Evolutionary conservation across 2,329 filamentous ascomycete genomes (phyloP).

Genomic region (Cytospora schulzeri): DNA sequence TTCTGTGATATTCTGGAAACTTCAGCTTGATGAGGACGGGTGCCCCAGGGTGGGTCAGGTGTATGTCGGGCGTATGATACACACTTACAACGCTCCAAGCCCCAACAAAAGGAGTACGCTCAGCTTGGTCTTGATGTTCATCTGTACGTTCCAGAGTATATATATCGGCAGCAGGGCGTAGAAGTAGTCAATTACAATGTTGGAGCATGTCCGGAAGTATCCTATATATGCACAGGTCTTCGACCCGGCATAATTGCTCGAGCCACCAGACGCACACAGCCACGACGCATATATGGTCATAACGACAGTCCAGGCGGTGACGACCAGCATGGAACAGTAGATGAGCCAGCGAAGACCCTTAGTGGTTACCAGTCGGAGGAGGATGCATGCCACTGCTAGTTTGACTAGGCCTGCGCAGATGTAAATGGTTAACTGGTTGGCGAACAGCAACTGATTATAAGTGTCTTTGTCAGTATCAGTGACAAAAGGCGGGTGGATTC

Average conservation of each 20-base stretch:
- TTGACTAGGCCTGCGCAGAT: constrained; percentile 37
- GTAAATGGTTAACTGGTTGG: constrained; percentile 35
- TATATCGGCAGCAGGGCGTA: constrained; percentile 36
- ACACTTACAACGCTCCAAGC: constrained; percentile 36
- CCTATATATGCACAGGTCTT: constrained; percentile 33
- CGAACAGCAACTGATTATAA: constrained; percentile 33
- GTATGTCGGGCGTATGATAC: background rate
- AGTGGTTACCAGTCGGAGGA: constrained; percentile 34
- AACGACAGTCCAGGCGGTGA: constrained; percentile 36
- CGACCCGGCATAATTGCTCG: constrained; percentile 36
- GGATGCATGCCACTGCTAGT: constrained; percentile 37
- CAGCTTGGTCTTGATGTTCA: constrained; percentile 34
- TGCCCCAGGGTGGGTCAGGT: background rate
- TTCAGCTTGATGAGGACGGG: background rate
- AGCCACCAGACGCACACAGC: constrained; percentile 34
- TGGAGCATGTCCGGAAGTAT: constrained; percentile 37
- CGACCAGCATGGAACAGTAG: constrained; percentile 34
- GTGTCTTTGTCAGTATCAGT: background rate
- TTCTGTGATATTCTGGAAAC: background rate
- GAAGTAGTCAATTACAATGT: constrained; percentile 40
- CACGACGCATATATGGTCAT: constrained; percentile 36
- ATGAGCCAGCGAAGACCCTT: constrained; percentile 33
- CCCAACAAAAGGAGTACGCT: constrained; percentile 35
- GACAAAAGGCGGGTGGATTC: background rate
- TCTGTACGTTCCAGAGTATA: constrained; percentile 35